A percentile compares a stretch with the other conserved stretches of the same genome.
Conservation (phyloP, 2,329 filamentous ascomycete species). For the Phialemoniopsis sp. region DNA sequence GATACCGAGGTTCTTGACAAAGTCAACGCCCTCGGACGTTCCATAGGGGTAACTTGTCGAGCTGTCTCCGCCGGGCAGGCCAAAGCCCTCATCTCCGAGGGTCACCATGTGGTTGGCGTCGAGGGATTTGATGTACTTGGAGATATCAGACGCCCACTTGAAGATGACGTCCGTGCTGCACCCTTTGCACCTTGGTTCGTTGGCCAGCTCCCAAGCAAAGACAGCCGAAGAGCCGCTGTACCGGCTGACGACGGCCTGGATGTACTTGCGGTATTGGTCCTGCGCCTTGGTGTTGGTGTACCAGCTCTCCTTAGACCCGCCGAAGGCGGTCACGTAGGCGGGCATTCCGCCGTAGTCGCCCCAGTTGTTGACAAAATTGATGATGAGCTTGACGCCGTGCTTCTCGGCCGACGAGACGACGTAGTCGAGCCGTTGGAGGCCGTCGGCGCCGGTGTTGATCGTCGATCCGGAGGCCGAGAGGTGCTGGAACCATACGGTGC, state of each 20-base stretch:
- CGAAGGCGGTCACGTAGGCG: constrained; percentile 52
- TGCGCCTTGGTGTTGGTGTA: constrained; percentile 46
- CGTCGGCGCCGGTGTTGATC: constrained; percentile 61
- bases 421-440: constrained; percentile 61
- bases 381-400: constrained; percentile 58
- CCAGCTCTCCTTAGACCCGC: constrained; percentile 45
- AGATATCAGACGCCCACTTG: constrained; percentile 53
- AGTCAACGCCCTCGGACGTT: constrained; percentile 16
- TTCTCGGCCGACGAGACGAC: constrained; percentile 57
- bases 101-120: constrained; percentile 59
- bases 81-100: constrained; percentile 50
- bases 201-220: constrained; percentile 49
- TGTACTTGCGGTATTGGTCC: constrained; percentile 45
- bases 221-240: constrained; percentile 40
- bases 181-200: constrained; percentile 56
- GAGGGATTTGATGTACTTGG: constrained; percentile 57
- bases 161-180: constrained; percentile 54
- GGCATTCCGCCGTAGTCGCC: constrained; percentile 60
- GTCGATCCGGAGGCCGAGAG: constrained; percentile 44
- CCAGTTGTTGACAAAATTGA: constrained; percentile 68
- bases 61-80: constrained; percentile 13
- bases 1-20: constrained; percentile 29
- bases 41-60: constrained; percentile 15
- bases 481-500: constrained; percentile 46
- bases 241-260: constrained; percentile 37